Evolutionary conservation across 2,329 filamentous ascomycete species (phyloP).

Genomic region (Tolypocladium inflatum): DNA sequence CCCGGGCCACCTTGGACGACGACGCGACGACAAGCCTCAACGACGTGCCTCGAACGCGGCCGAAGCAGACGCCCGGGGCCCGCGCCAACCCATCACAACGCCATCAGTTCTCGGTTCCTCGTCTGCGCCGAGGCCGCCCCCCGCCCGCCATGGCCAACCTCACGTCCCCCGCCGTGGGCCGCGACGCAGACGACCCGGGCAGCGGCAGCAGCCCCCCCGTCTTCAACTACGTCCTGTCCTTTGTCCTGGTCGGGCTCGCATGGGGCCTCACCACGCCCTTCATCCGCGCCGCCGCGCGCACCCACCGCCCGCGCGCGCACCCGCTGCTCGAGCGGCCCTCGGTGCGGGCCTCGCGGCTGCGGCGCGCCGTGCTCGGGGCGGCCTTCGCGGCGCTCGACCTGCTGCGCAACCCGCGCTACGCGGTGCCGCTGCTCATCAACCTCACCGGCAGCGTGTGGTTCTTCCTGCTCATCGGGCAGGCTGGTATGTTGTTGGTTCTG

Average conservation of each 20-base stretch:
- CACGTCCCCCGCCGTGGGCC: not conserved
- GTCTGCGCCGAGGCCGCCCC: not conserved
- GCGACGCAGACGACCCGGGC: not conserved
- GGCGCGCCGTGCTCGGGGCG: slow-evolving; percentile 50
- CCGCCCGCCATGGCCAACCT: not conserved
- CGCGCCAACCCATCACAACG: not conserved
- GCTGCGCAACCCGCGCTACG: slow-evolving; percentile 72
- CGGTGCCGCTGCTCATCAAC: slow-evolving; percentile 76
- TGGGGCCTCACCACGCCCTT: slow-evolving; percentile 93
- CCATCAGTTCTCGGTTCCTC: not conserved
- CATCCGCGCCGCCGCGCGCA: slow-evolving; percentile 75
- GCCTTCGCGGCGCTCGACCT: slow-evolving; percentile 72
- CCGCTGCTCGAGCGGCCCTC: slow-evolving; percentile 40
- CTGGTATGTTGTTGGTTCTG: slow-evolving; percentile 51
- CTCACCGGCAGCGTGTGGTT: slow-evolving; percentile 95
- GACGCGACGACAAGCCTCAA: not conserved
- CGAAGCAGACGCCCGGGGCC: not conserved
- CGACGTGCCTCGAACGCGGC: not conserved
- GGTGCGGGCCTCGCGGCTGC: slow-evolving; percentile 49
- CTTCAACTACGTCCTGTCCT: slow-evolving; percentile 79
- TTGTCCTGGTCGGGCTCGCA: slow-evolving; percentile 81
- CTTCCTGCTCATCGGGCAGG: slow-evolving; percentile 85
- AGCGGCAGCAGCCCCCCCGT: not conserved
- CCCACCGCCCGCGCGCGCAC: slow-evolving; percentile 57
- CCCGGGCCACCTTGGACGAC: not conserved